Evolutionary conservation across 768 basidiomycete genomes (phyloP).

Genomic region (Porphyrellus cyaneotinctus): DNA sequence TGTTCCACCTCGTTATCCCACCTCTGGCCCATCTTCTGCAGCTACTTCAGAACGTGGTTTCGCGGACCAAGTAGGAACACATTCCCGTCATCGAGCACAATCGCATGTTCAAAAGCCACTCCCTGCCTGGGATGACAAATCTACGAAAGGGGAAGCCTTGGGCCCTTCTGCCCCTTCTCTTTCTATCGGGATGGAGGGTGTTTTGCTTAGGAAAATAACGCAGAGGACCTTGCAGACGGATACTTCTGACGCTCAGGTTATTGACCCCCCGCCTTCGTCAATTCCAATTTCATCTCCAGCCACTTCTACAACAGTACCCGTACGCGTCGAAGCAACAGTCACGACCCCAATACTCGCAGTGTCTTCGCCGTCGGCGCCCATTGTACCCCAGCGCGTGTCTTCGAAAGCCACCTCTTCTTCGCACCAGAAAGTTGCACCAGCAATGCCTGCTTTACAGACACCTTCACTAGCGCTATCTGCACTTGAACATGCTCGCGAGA

Average conservation of each 20-base stretch:
- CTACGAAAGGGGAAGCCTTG: constrained; percentile 9
- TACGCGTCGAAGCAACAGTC: constrained; percentile 1
- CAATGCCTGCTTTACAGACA: constrained; percentile 13
- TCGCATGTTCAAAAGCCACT: constrained; percentile 22
- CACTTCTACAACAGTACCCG: constrained; percentile 1
- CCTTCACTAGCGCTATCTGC: constrained; percentile 28
- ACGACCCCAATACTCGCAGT: neutral
- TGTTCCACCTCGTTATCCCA: constrained; percentile 55
- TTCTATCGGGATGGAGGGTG: constrained; percentile 5
- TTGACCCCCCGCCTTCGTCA: constrained; percentile 2
- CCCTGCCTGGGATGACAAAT: constrained; percentile 17
- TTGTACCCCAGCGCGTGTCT: constrained; percentile 10
- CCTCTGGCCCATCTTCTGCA: constrained; percentile 44
- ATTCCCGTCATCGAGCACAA: constrained; percentile 27
- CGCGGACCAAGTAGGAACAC: constrained; percentile 13
- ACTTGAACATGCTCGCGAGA: constrained; percentile 51
- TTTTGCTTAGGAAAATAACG: neutral
- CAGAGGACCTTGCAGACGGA: constrained; percentile 7
- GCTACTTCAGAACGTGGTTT: constrained; percentile 34
- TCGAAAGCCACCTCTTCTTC: constrained; percentile 10
- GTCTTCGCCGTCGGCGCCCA: constrained; percentile 3
- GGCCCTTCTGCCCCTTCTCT: constrained; percentile 4
- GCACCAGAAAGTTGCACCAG: constrained; percentile 6
- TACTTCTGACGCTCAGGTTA: neutral
- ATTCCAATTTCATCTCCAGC: constrained; percentile 1